Evolutionary conservation across 768 basidiomycete genomes (phyloP).

Genomic region (Heimioporus sp.): DNA sequence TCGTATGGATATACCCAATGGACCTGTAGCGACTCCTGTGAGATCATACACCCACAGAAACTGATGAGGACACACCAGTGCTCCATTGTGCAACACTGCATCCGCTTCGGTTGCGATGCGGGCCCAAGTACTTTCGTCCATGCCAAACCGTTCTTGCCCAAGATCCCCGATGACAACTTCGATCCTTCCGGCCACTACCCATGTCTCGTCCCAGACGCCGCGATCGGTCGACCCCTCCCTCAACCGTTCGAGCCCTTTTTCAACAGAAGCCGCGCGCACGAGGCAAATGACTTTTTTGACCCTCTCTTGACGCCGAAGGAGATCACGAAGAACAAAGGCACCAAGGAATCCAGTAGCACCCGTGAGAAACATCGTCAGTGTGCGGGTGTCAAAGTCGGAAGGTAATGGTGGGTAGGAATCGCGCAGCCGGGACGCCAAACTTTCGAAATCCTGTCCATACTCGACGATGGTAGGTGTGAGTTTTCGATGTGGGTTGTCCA

Average conservation of each 20-base stretch:
- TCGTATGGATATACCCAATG: constrained; percentile 99
- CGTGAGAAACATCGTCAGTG: constrained; percentile 86
- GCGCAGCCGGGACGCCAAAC: constrained; percentile 56
- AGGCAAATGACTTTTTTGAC: constrained; percentile 90
- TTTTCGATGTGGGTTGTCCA: constrained; percentile 16
- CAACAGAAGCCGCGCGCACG: constrained; percentile 68
- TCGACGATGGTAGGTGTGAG: constrained; percentile 40
- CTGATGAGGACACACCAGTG: constrained; percentile 64
- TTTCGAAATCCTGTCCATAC: constrained; percentile 78
- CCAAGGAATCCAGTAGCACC: constrained; percentile 98
- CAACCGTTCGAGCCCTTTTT: constrained; percentile 67
- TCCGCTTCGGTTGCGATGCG: constrained; percentile 71
- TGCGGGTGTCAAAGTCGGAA: constrained; percentile 48
- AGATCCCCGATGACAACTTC: constrained; percentile 88
- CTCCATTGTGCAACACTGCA: constrained; percentile 90
- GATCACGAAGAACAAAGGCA: constrained; percentile 82
- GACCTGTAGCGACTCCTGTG: constrained; percentile 50
- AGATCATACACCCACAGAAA: not conserved
- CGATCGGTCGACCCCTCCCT: constrained; percentile 72
- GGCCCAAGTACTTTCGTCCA: constrained; percentile 62
- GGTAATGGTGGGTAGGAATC: constrained; percentile 61
- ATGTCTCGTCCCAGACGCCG: constrained; percentile 85
- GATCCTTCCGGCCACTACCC: constrained; percentile 65
- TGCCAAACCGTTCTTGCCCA: constrained; percentile 69
- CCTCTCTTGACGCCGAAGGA: constrained; percentile 57